phyloP scores from a whole-genome alignment of 2,329 filamentous ascomycete species.

The Exophiala phaeomuriformis region DNA sequence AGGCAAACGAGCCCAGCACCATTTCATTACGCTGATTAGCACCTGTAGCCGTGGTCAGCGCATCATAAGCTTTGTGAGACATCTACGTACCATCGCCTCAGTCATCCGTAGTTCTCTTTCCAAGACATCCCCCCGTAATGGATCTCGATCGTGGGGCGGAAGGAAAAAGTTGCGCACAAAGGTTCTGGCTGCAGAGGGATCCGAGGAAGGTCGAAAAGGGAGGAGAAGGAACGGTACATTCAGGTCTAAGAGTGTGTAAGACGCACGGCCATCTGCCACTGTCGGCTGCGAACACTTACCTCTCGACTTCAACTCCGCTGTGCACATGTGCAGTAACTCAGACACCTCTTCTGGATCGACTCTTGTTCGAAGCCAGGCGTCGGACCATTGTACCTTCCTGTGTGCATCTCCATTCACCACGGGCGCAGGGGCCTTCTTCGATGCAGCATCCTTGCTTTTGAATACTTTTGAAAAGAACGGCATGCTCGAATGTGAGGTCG shows the following conservation, averaged over 20 bases:
- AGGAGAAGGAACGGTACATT: slow-evolving; percentile 88
- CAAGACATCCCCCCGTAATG: slow-evolving; percentile 60
- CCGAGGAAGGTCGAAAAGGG: slow-evolving; percentile 86
- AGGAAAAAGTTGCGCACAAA: slow-evolving; percentile 93
- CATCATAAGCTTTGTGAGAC: neutral
- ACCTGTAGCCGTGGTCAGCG: slow-evolving; percentile 51
- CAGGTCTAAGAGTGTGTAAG: slow-evolving; percentile 54
- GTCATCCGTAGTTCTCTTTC: slow-evolving; percentile 83
- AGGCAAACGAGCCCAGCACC: slow-evolving; percentile 92
- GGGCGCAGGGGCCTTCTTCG: slow-evolving; percentile 53
- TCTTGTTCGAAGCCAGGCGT: slow-evolving; percentile 74
- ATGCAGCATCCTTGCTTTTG: slow-evolving; percentile 64
- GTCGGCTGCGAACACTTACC: slow-evolving; percentile 51
- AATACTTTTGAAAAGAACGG: slow-evolving; percentile 56
- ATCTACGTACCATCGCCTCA: slow-evolving; percentile 70
- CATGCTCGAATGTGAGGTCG: slow-evolving; percentile 34
- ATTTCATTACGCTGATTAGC: slow-evolving; percentile 88
- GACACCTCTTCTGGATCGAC: slow-evolving; percentile 87
- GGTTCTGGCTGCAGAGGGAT: slow-evolving; percentile 82
- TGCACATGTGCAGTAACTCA: slow-evolving; percentile 76
- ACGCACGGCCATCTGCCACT: slow-evolving; percentile 20
- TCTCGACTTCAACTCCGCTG: slow-evolving; percentile 85
- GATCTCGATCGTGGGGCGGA: slow-evolving; percentile 53
- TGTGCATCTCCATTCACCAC: slow-evolving; percentile 48
- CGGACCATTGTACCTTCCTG: slow-evolving; percentile 72